Conservation (phyloP, 1,284 basidiomycete species). For the Ceraceosorus guamensis region DNA sequence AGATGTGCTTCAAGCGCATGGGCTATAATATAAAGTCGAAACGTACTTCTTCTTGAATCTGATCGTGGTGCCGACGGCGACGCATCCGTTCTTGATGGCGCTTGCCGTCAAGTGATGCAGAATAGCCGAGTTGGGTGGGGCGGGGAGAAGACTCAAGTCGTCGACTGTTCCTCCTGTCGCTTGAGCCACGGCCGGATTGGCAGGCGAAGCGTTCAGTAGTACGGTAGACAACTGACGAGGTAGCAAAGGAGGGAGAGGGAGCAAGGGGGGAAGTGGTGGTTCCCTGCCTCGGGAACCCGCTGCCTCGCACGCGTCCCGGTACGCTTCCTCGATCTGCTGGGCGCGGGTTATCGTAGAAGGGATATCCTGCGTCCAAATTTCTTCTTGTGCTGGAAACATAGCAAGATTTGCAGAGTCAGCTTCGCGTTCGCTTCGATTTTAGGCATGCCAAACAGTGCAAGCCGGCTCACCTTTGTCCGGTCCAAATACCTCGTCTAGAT, state of each 20-base stretch:
- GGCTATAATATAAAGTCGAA: conserved; percentile 59
- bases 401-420: neutral
- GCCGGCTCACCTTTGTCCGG: conserved; percentile 23
- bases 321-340: conserved; percentile 41
- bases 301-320: conserved; percentile 27
- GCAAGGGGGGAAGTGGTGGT: neutral
- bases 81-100: conserved; percentile 84
- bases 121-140: conserved; percentile 81
- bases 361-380: conserved; percentile 49
- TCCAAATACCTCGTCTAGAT: conserved; percentile 39
- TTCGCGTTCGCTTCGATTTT: neutral
- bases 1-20: neutral
- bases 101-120: conserved; percentile 92
- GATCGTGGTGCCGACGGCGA: conserved; percentile 88
- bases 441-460: neutral
- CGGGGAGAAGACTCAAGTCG: conserved; percentile 84
- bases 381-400: conserved; percentile 12
- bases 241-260: neutral
- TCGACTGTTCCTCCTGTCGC: conserved; percentile 56
- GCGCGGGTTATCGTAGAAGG: conserved; percentile 45
- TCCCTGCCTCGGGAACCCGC: neutral
- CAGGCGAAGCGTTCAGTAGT: conserved; percentile 29
- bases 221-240: neutral
- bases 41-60: conserved; percentile 84
- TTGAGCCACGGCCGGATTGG: conserved; percentile 23